These are phyloP conservation scores for Asparagopsis taxiformis DNA, from an alignment of 31 red algal species.

Conservation along the genomic window DNA sequence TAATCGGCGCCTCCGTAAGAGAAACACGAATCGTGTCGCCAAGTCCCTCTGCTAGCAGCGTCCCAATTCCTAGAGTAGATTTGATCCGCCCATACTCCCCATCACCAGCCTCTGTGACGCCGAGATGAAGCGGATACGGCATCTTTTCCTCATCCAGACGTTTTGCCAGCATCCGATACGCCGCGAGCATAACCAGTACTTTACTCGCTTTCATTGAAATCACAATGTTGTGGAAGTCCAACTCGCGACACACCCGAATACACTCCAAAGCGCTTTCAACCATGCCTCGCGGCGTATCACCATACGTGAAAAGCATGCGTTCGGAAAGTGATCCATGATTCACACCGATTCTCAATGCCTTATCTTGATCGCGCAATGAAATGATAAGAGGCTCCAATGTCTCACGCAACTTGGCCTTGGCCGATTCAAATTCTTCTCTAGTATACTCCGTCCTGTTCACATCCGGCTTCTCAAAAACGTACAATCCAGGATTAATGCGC, in stretches of 20 bases:
- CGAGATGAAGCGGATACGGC: conserved; percentile 96
- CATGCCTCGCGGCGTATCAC: conserved; percentile 99
- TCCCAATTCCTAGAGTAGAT: conserved; percentile 93
- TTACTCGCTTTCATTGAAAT: conserved; percentile 99
- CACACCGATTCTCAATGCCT: conserved; percentile 96
- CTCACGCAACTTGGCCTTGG: conserved; percentile 72
- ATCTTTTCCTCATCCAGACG: conserved; percentile 66
- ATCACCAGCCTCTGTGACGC: conserved; percentile 99
- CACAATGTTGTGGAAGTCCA: conserved; percentile 97
- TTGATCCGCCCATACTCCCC: conserved; percentile 99
- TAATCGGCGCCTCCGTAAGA: conserved; percentile 95
- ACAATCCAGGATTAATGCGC: conserved; percentile 98
- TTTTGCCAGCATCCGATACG: conserved; percentile 90
- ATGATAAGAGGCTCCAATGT: conserved; percentile 86
- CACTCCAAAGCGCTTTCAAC: conserved; percentile 98
- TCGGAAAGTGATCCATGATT: conserved; percentile 99
- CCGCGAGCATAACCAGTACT: conserved; percentile 95
- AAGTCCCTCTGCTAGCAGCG: conserved; percentile 92
- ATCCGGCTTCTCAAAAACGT: conserved; percentile 92
- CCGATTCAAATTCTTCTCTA: conserved; percentile 73
- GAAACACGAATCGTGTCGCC: conserved; percentile 99
- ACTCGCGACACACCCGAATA: conserved; percentile 87
- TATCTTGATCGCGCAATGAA: conserved; percentile 75
- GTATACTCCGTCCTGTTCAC: conserved; percentile 88
- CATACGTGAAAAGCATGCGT: conserved; percentile 95